phyloP scores from a whole-genome alignment of 169 alveolate species.

The Plasmodium falciparum region DNA sequence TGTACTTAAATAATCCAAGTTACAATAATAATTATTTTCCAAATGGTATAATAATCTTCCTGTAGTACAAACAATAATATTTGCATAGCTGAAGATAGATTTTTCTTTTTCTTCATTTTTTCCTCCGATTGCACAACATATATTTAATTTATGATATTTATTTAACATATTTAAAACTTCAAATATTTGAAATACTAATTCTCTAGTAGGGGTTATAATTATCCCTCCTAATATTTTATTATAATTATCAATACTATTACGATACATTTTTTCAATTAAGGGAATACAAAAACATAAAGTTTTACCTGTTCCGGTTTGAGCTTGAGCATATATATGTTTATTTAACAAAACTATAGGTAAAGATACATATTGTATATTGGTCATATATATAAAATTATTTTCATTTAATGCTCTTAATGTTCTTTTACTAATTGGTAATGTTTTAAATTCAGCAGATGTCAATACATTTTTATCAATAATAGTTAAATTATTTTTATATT shows the following conservation, averaged over 20 bases:
- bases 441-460: constrained; percentile 38
- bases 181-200: constrained; percentile 95
- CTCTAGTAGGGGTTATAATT: constrained; percentile 98
- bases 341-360: constrained; percentile 63
- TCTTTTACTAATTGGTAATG: constrained; percentile 60
- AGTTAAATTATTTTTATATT: constrained; percentile 55
- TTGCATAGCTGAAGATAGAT: constrained; percentile 92
- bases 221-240: constrained; percentile 84
- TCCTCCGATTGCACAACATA: constrained; percentile 94
- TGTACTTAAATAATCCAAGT: constrained; percentile 66
- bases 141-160: constrained; percentile 89
- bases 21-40: constrained; percentile 72
- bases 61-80: constrained; percentile 97
- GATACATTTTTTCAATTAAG: constrained; percentile 92
- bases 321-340: constrained; percentile 79
- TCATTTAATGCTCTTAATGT: constrained; percentile 46
- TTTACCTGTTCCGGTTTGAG: constrained; percentile 99
- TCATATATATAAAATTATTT: constrained; percentile 63
- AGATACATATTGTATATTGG: constrained; percentile 66
- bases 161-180: constrained; percentile 96
- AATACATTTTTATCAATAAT: constrained; percentile 67
- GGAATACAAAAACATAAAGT: constrained; percentile 96
- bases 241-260: constrained; percentile 96
- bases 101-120: constrained; percentile 88
- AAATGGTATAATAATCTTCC: constrained; percentile 95